phyloP scores from a whole-genome alignment of 208 protist genomes.

The Borovskyia barvae region DNA sequence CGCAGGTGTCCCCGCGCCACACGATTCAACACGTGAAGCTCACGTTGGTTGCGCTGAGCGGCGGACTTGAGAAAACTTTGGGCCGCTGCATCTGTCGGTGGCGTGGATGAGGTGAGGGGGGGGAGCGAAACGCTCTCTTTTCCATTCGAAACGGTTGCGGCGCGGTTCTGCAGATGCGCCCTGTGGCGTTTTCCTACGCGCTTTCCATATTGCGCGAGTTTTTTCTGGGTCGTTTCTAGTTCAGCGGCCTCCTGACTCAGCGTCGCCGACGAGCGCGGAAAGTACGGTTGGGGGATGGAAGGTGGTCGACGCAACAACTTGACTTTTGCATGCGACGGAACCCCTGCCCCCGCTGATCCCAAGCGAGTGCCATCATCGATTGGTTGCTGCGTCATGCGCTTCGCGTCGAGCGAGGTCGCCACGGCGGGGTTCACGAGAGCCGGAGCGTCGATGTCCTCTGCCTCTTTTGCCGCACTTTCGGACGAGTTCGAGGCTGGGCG shows the following conservation, averaged over 20 bases:
- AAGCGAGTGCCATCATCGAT: no score
- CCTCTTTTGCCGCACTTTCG: no score
- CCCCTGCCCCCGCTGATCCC: no score
- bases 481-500: no score
- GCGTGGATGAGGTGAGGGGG: neutral
- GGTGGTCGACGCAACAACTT: neutral
- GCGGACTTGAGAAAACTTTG: neutral
- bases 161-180: neutral
- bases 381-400: neutral
- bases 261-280: neutral
- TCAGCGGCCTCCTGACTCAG: constrained; percentile 1
- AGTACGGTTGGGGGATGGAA: constrained; percentile 6
- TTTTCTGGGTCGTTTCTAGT: neutral
- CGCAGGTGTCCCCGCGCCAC: neutral
- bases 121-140: neutral
- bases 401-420: neutral
- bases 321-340: no score
- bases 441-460: no score
- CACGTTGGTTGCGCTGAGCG: neutral
- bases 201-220: neutral
- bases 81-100: no score
- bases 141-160: neutral
- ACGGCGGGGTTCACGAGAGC: no score
- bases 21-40: neutral
- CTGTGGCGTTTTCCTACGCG: no score